Conservation (phyloP, 1,284 basidiomycete genomes). For the Agroathelia rolfsii region DNA sequence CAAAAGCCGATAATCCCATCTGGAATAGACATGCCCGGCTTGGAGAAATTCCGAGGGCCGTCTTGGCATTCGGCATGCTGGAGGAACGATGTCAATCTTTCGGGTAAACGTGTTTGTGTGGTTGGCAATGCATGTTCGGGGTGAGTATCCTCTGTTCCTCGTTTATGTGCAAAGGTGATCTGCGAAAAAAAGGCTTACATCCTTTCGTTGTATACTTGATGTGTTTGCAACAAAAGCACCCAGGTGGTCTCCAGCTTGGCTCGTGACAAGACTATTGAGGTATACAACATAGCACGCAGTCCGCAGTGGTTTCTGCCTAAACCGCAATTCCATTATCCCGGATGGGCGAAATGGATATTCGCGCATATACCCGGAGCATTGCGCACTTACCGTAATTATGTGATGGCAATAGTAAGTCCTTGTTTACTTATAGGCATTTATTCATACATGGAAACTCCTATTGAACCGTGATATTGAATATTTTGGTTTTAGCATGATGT, state of each 20-base stretch:
- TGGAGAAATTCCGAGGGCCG: slow-evolving; percentile 38
- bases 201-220: slow-evolving; percentile 11
- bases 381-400: slow-evolving; percentile 33
- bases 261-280: slow-evolving; percentile 34
- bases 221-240: slow-evolving; percentile 26
- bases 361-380: slow-evolving; percentile 36
- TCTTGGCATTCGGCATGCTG: slow-evolving; percentile 49
- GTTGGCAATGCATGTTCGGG: slow-evolving; percentile 58
- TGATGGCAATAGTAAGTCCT: slow-evolving; percentile 33
- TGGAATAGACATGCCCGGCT: slow-evolving; percentile 28
- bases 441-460: not conserved
- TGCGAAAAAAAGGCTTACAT: slow-evolving; percentile 12
- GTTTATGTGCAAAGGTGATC: not conserved
- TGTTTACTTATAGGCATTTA: not conserved
- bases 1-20: slow-evolving; percentile 34
- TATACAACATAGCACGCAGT: slow-evolving; percentile 44
- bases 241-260: slow-evolving; percentile 43
- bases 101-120: slow-evolving; percentile 45
- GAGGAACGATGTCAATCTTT: slow-evolving; percentile 42
- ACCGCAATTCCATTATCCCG: slow-evolving; percentile 32
- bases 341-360: slow-evolving; percentile 36
- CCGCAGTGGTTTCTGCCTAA: slow-evolving; percentile 40
- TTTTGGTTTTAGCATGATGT: slow-evolving; percentile 25
- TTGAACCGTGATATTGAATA: slow-evolving; percentile 13
- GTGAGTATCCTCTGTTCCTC: slow-evolving; percentile 23